Evolutionary conservation across 331 rosid genomes (phyloP).

Genomic region (Pyrus hybrid): DNA sequence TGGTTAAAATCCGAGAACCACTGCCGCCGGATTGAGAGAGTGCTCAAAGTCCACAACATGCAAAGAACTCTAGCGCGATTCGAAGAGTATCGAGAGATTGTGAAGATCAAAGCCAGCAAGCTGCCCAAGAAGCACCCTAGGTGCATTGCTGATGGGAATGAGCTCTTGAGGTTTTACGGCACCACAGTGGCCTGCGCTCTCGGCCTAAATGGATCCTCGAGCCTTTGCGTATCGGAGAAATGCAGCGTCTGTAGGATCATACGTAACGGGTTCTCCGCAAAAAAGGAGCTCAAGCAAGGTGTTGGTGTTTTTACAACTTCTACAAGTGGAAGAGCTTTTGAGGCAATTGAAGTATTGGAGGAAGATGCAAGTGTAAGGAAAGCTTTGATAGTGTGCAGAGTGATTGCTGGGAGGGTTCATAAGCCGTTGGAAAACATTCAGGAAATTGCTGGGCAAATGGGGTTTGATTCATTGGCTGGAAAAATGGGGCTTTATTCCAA

Average conservation of each 20-base stretch:
- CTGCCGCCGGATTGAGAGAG: conserved; percentile 83
- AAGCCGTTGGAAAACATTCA: conserved; percentile 87
- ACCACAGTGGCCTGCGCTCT: conserved; percentile 66
- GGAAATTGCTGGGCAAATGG: conserved; percentile 78
- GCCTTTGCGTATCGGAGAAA: conserved; percentile 62
- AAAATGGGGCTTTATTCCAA: conserved; percentile 90
- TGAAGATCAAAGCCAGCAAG: conserved; percentile 80
- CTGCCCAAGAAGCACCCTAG: conserved; percentile 93
- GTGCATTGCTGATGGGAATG: conserved; percentile 91
- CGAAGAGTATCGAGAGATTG: conserved; percentile 84
- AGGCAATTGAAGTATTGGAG: conserved; percentile 42
- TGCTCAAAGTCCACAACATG: conserved; percentile 93
- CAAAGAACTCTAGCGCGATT: conserved; percentile 77
- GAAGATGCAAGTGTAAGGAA: conserved; percentile 48
- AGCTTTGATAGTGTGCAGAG: conserved; percentile 86
- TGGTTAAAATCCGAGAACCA: conserved; percentile 85
- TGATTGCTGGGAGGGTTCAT: conserved; percentile 95
- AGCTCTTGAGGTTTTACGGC: conserved; percentile 82
- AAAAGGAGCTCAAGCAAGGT: conserved; percentile 77
- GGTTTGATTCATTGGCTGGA: conserved; percentile 96
- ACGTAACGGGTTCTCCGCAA: conserved; percentile 73
- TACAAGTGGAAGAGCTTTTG: conserved; percentile 87
- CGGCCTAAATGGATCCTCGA: conserved; percentile 71
- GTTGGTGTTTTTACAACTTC: conserved; percentile 92
- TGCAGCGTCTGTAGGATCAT: conserved; percentile 87